A percentile compares a stretch with the other conserved stretches of the same genome.
These are phyloP conservation scores for Laetiporus sulphureus DNA, from an alignment of 1,284 basidiomycete genomes.

Conservation along the genomic window DNA sequence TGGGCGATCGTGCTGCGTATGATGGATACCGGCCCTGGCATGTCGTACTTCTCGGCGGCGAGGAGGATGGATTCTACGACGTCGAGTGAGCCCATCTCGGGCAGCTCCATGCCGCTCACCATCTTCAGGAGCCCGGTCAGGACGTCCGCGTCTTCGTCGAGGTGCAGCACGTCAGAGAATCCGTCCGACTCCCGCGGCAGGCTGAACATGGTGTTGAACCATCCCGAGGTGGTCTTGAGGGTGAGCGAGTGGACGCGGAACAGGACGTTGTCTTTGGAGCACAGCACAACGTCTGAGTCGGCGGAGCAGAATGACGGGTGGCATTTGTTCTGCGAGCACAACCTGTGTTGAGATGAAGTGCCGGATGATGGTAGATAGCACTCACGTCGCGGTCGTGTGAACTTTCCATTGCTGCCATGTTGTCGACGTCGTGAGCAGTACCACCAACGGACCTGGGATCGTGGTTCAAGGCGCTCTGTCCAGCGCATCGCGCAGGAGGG, in stretches of 20 bases:
- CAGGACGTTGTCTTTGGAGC: slow-evolving; percentile 32
- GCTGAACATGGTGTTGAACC: slow-evolving; percentile 45
- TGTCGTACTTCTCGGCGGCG: slow-evolving; percentile 60
- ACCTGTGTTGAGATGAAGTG: too few relatives aligned
- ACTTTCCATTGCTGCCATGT: too few relatives aligned
- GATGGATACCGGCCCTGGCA: slow-evolving; percentile 47
- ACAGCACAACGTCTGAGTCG: slow-evolving; percentile 44
- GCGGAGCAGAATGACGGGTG: slow-evolving; percentile 38
- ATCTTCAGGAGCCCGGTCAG: slow-evolving; percentile 49
- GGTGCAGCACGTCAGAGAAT: slow-evolving; percentile 34
- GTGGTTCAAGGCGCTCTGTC: too few relatives aligned
- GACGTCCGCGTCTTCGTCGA: slow-evolving; percentile 43
- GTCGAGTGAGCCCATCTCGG: slow-evolving; percentile 38
- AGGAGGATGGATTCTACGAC: slow-evolving; percentile 42
- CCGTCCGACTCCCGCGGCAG: slow-evolving; percentile 35
- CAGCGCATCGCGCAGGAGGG: too few relatives aligned
- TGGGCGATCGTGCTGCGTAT: slow-evolving; percentile 43
- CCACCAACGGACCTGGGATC: too few relatives aligned
- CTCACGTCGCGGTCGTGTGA: too few relatives aligned
- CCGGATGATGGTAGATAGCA: too few relatives aligned
- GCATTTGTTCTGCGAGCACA: background rate
- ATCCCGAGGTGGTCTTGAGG: slow-evolving; percentile 48
- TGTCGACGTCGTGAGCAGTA: too few relatives aligned
- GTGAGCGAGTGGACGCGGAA: slow-evolving; percentile 51
- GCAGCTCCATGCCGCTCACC: slow-evolving; percentile 45